A percentile compares a stretch with the other conserved stretches of the same genome.
Conservation (phyloP, 177 flowering plant species). For the Vitis hybrid region DNA sequence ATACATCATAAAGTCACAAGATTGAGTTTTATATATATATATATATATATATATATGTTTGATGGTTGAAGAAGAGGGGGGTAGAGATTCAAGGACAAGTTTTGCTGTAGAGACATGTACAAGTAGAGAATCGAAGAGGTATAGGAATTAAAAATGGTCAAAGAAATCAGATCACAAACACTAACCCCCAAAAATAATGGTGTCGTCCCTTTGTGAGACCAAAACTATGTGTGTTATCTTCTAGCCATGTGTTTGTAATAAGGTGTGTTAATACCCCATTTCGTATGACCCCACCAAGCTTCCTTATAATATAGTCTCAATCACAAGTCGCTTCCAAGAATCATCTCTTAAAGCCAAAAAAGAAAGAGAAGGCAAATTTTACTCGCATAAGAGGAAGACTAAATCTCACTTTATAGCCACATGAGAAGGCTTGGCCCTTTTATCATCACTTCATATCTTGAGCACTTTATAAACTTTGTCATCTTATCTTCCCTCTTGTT, state of each 20-base stretch:
- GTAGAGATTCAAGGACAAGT: no score
- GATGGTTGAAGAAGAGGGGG: background rate
- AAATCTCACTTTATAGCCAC: slow-evolving; percentile 16
- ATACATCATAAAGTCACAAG: background rate
- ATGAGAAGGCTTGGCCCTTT: background rate
- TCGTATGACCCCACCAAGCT: slow-evolving; percentile 18
- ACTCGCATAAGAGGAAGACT: background rate
- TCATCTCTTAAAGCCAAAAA: slow-evolving; percentile 7
- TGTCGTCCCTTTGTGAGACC: slow-evolving; percentile 49
- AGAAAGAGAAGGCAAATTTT: no score
- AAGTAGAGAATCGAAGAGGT: background rate
- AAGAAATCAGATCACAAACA: slow-evolving; percentile 23
- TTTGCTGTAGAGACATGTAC: no score
- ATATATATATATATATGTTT: background rate
- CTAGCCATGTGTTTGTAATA: slow-evolving; percentile 21
- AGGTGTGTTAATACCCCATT: slow-evolving; percentile 20
- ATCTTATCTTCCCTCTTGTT: slow-evolving; percentile 4
- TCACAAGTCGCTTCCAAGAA: slow-evolving; percentile 30
- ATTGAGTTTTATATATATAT: background rate
- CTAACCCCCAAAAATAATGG: slow-evolving; percentile 28
- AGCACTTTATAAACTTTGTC: background rate
- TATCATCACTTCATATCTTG: background rate
- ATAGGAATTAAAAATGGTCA: background rate
- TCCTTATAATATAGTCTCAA: slow-evolving; percentile 21
- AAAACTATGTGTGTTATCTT: slow-evolving; percentile 19